These are phyloP conservation scores for Eimeria tenella DNA, from an alignment of 169 alveolate species.

Conservation along the genomic window DNA sequence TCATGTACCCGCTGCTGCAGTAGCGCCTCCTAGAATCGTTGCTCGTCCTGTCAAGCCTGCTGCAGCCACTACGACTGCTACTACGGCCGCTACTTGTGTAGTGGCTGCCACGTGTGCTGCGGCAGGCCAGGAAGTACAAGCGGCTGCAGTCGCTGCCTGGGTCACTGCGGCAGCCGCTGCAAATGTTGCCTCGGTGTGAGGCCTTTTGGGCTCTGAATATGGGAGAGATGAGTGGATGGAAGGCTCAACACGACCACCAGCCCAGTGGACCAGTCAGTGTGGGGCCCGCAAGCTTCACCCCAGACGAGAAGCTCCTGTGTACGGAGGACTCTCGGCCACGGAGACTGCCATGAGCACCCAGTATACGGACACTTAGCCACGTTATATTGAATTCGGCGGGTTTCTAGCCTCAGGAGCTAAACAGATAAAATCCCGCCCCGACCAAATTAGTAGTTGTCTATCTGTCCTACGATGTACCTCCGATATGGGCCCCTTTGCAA, in stretches of 20 bases:
- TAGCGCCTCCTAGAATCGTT: conserved; percentile 9
- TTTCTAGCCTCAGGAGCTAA: background rate
- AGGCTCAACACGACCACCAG: too few relatives aligned
- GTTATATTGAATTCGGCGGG: background rate
- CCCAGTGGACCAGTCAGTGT: background rate
- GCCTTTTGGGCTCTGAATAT: background rate
- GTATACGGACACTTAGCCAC: background rate
- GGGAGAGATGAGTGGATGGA: background rate
- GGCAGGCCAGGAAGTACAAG: background rate
- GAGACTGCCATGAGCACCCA: background rate
- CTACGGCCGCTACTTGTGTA: background rate
- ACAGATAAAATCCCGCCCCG: background rate
- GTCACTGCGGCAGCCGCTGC: conserved; percentile 6
- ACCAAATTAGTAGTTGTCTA: background rate
- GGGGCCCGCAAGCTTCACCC: background rate
- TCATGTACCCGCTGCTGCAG: conserved; percentile 42
- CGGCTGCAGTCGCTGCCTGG: background rate
- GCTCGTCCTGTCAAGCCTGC: background rate
- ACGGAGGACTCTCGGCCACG: background rate
- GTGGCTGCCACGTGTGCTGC: background rate
- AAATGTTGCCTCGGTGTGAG: background rate
- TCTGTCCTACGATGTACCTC: background rate
- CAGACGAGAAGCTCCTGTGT: background rate
- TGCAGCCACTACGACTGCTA: background rate
- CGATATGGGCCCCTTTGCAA: background rate